These are phyloP conservation scores for Primulina eburnea DNA, from an alignment of 257 asterid species.

Conservation along the genomic window DNA sequence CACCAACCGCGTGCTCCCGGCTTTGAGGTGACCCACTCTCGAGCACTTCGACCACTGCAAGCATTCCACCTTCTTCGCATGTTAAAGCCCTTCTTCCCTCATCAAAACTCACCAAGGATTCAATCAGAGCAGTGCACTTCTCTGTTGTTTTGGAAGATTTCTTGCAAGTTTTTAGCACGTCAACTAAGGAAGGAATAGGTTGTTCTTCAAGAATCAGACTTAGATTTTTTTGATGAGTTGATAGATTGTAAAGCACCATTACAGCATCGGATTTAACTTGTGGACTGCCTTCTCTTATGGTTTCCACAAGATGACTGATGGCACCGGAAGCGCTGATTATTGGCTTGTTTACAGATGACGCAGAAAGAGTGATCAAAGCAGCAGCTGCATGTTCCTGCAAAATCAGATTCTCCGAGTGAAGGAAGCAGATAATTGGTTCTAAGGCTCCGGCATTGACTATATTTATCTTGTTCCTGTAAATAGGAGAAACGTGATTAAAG, in stretches of 20 bases:
- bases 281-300: too few species aligned
- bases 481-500: too few species aligned
- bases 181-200: conserved; percentile 64
- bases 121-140: conserved; percentile 68
- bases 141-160: conserved; percentile 70
- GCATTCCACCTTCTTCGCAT: conserved; percentile 87
- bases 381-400: too few species aligned
- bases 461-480: too few species aligned
- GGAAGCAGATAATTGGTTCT: too few species aligned
- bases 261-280: conserved; percentile 47
- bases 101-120: conserved; percentile 62
- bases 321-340: too few species aligned
- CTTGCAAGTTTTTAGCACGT: conserved; percentile 62
- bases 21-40: conserved; percentile 76
- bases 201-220: conserved; percentile 48
- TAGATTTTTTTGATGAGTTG: conserved; percentile 57
- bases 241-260: conserved; percentile 88
- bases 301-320: too few species aligned
- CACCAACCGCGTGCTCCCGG: conserved; percentile 88
- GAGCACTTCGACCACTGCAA: conserved; percentile 81
- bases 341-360: too few species aligned
- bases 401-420: too few species aligned
- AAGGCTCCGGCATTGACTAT: too few species aligned
- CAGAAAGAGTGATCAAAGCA: too few species aligned
- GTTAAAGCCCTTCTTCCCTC: conserved; percentile 68